Conservation (phyloP, 2,329 filamentous ascomycete species). For the Xylaria sp. region DNA sequence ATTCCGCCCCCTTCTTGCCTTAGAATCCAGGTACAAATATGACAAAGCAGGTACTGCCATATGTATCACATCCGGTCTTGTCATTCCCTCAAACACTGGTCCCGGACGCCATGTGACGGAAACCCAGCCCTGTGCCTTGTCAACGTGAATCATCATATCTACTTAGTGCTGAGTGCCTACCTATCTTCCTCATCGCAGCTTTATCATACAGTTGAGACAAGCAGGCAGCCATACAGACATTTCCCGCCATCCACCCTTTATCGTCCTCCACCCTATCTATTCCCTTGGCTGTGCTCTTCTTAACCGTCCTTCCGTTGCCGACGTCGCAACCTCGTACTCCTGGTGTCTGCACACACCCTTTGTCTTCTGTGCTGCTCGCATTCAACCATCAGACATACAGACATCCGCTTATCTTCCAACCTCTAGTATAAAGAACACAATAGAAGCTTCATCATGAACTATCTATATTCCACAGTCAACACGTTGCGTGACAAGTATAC, state of each 20-base stretch:
- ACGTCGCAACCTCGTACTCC: neutral
- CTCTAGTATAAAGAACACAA: slow-evolving; percentile 10
- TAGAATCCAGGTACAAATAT: too few relatives aligned
- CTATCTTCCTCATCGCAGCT: neutral
- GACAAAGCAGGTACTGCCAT: too few relatives aligned
- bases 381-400: slow-evolving; percentile 6
- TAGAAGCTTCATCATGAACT: slow-evolving; percentile 68
- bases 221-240: slow-evolving; percentile 12
- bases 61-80: too few relatives aligned
- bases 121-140: slow-evolving; percentile 30
- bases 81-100: neutral
- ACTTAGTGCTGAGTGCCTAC: neutral
- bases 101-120: slow-evolving; percentile 28
- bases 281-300: neutral
- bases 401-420: slow-evolving; percentile 1
- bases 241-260: neutral
- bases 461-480: slow-evolving; percentile 91
- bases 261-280: too few relatives aligned
- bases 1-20: too few relatives aligned
- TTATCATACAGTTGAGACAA: slow-evolving; percentile 16
- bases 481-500: slow-evolving; percentile 90
- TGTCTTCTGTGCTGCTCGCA: slow-evolving; percentile 6
- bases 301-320: neutral
- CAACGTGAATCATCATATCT: slow-evolving; percentile 27
- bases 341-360: slow-evolving; percentile 6